Conservation (phyloP, 2,329 filamentous ascomycete species). For the Fusarium anguioides region DNA sequence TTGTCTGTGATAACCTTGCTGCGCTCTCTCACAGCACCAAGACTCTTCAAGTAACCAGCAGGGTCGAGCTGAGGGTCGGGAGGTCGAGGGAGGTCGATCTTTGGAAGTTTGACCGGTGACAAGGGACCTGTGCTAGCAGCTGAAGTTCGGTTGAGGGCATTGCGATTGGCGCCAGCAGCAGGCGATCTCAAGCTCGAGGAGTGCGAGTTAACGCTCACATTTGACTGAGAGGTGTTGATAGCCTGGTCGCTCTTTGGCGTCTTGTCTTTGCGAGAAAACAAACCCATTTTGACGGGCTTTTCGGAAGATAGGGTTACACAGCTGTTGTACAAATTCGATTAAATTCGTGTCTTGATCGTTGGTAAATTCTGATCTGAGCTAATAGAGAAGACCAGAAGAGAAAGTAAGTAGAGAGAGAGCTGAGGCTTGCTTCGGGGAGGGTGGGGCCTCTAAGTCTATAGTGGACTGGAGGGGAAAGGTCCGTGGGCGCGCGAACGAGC, state of each 20-base stretch:
- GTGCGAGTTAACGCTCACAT: constrained; percentile 63
- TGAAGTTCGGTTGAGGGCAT: constrained; percentile 62
- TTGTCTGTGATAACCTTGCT: constrained; percentile 79
- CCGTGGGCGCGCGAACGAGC: constrained; percentile 35
- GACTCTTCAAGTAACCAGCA: constrained; percentile 88
- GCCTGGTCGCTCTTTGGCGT: constrained; percentile 56
- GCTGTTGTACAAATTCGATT: constrained; percentile 17
- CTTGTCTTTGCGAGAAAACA: constrained; percentile 68
- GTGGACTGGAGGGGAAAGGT: constrained; percentile 39
- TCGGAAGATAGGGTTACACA: constrained; percentile 9
- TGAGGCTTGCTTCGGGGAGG: constrained; percentile 34
- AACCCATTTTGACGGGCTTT: constrained; percentile 58
- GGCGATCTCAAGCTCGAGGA: constrained; percentile 55
- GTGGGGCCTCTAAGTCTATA: constrained; percentile 33
- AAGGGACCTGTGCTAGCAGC: constrained; percentile 64
- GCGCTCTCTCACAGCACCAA: constrained; percentile 87
- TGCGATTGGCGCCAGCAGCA: constrained; percentile 35
- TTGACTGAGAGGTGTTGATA: constrained; percentile 59
- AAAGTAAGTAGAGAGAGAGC: constrained; percentile 17
- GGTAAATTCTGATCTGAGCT: constrained; percentile 29
- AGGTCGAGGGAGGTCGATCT: constrained; percentile 83
- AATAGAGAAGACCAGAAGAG: constrained; percentile 39
- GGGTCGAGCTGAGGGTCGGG: constrained; percentile 91
- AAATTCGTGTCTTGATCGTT: constrained; percentile 12
- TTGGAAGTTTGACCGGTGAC: constrained; percentile 69